Evolutionary conservation across 257 asterid species (phyloP), one percentile per base, ranked within the genome.

Genomic region (Henckelia pumila): DNA sequence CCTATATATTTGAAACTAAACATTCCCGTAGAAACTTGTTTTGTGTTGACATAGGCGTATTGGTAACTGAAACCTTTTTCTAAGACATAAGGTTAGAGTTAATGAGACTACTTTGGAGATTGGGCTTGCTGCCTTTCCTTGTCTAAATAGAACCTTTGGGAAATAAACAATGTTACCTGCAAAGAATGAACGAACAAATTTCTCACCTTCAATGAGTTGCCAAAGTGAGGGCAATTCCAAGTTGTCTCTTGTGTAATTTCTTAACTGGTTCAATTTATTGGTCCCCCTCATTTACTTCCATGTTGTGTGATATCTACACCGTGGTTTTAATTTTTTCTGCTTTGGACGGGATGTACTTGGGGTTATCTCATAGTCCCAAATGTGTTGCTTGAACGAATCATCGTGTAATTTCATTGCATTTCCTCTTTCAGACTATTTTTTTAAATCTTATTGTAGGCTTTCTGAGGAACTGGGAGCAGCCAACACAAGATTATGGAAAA

Each of bases 391-490:
- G n/a, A 40, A 62, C 13, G 56, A 62, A 25, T 69, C 37, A 55
- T 10, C 30, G 28, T n/a, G 17, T 23, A 33, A 53, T 30, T 29
- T 20, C 53, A 17, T 9, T 29, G 52, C 66, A 23, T 23, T 24
- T 64, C 66, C 16, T 17, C 47, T 62, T 28, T 17, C 6, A 1
- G 8, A n/a, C 26, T 40, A 30, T 40, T 5, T 47, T 47, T 47
- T 17, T 17, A 6, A 3, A 47, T 47, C 2, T 47, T 60, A 26
- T 52, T 74, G 82, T 56, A 85, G 95, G 95, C 77, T 80, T 81
- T 49, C 64, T 86, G 78, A 75, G 89, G 77, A 66, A 69, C 44
- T 84, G 91, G 93, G 93, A 86, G 84, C 91, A 81, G 82, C 89
- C 91, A 29, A n/a, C 82, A 1, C 89, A 80, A 64, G 89, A 88